These are phyloP conservation scores for Coemansia sp. DNA, from an alignment of 192 early-diverging fungal species.

Conservation along the genomic window DNA sequence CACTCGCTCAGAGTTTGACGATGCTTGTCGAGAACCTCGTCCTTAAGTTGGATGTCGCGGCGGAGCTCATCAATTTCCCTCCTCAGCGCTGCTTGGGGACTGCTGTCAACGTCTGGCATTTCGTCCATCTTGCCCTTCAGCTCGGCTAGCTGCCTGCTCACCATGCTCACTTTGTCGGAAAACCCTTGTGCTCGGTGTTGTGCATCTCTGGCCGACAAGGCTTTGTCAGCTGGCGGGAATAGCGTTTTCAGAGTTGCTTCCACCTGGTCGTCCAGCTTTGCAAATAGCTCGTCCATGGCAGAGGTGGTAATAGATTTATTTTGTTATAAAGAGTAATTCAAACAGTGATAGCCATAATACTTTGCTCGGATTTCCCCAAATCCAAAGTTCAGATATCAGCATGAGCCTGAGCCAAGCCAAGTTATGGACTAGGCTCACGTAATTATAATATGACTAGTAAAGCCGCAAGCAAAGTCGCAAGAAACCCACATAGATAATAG, in stretches of 20 bases:
- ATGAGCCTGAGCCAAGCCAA: too few relatives aligned
- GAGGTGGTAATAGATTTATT: too few relatives aligned
- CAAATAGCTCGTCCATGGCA: conserved; percentile 31
- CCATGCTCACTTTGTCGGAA: conserved; percentile 3
- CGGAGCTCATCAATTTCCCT: conserved; percentile 29
- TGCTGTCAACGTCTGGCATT: not conserved
- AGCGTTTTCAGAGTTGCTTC: conserved; percentile 23
- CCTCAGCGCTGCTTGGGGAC: not conserved
- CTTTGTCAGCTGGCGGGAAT: conserved; percentile 19
- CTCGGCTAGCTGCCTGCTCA: conserved; percentile 28
- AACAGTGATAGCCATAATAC: too few relatives aligned
- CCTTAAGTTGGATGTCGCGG: conserved; percentile 29
- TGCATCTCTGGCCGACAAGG: conserved; percentile 10
- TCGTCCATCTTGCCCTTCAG: conserved; percentile 21
- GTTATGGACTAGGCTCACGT: too few relatives aligned
- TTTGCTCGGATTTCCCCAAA: too few relatives aligned
- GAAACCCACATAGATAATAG: too few relatives aligned
- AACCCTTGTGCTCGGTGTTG: conserved; percentile 49
- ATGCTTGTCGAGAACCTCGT: conserved; percentile 25
- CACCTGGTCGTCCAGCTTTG: conserved; percentile 30
- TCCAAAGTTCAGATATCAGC: too few relatives aligned
- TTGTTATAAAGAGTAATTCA: too few relatives aligned
- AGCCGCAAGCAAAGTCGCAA: too few relatives aligned
- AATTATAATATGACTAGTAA: too few relatives aligned
- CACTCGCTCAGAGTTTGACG: conserved; percentile 3